Conservation (phyloP, 73 alveolate genomes). For the Paramecium bursaria region DNA sequence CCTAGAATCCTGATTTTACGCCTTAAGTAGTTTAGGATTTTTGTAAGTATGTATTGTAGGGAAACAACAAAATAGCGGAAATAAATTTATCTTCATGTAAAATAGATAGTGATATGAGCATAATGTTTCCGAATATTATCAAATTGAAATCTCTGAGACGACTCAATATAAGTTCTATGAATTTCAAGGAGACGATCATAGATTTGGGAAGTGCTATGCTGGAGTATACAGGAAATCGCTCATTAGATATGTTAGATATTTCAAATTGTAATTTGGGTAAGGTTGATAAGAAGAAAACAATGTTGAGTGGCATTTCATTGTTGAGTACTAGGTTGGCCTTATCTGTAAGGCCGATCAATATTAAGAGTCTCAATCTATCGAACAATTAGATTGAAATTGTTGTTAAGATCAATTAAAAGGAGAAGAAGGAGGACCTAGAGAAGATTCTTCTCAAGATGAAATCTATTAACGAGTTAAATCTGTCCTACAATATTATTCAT, state of each 20-base stretch:
- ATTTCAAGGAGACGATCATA: background rate
- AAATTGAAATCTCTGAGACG: slow-evolving; percentile 9
- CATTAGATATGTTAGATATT: slow-evolving; percentile 19
- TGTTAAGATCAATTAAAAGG: too few relatives aligned
- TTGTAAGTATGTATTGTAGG: slow-evolving; percentile 40
- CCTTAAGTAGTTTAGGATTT: background rate
- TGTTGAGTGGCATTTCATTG: background rate
- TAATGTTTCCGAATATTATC: slow-evolving; percentile 8
- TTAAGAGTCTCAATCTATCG: background rate
- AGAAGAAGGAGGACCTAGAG: background rate
- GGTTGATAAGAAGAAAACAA: too few relatives aligned
- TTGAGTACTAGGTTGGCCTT: background rate
- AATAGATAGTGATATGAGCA: background rate
- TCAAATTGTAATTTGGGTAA: background rate
- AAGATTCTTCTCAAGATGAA: background rate
- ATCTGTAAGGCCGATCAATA: slow-evolving; percentile 34
- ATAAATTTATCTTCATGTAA: slow-evolving; percentile 30
- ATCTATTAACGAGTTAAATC: slow-evolving; percentile 14
- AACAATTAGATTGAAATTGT: background rate
- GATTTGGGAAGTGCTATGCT: slow-evolving; percentile 37
- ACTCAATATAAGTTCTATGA: background rate
- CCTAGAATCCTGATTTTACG: slow-evolving; percentile 2
- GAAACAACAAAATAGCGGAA: slow-evolving; percentile 26
- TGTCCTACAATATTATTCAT: background rate
- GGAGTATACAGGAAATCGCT: slow-evolving; percentile 29